A percentile compares a stretch with the other conserved stretches of the same genome.
Evolutionary conservation across 257 asterid species (phyloP).

Genomic region (Plantago ovata): DNA sequence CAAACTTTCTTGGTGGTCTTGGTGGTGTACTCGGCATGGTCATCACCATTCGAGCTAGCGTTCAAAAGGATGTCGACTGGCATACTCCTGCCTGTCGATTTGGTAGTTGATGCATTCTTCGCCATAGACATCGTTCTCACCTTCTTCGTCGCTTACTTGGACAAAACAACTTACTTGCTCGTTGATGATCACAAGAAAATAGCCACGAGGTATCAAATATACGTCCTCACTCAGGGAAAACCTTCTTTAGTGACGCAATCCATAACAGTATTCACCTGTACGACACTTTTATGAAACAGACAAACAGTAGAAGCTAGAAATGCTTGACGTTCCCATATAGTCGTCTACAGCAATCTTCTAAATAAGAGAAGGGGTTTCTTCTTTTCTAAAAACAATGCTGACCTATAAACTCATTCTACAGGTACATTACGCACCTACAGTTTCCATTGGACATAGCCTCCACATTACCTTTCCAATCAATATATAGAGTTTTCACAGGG

Average conservation of each 20-base stretch:
- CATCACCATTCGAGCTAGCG: conserved; percentile 90
- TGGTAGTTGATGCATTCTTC: conserved; percentile 75
- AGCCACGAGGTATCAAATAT: conserved; percentile 42
- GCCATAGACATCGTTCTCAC: conserved; percentile 66
- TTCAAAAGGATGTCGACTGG: conserved; percentile 55
- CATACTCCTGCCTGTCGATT: conserved; percentile 67
- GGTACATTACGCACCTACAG: conserved; percentile 62
- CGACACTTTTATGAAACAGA: no score
- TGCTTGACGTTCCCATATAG: no score
- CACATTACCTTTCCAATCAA: conserved; percentile 70
- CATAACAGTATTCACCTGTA: no score
- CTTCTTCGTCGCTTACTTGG: conserved; percentile 84
- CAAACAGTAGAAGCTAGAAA: no score
- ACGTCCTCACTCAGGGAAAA: neutral
- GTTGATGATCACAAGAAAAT: conserved; percentile 68
- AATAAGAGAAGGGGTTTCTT: neutral
- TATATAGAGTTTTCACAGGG: conserved; percentile 49
- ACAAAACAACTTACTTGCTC: conserved; percentile 71
- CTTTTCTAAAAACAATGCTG: neutral
- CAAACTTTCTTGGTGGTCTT: conserved; percentile 70
- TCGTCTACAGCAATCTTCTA: neutral
- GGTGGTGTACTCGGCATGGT: conserved; percentile 94
- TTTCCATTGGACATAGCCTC: conserved; percentile 92
- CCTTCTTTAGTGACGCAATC: no score
- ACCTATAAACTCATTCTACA: conserved; percentile 16